These are phyloP conservation scores for Fusarium palustre DNA, from an alignment of 2,329 filamentous ascomycete species.

Conservation along the genomic window DNA sequence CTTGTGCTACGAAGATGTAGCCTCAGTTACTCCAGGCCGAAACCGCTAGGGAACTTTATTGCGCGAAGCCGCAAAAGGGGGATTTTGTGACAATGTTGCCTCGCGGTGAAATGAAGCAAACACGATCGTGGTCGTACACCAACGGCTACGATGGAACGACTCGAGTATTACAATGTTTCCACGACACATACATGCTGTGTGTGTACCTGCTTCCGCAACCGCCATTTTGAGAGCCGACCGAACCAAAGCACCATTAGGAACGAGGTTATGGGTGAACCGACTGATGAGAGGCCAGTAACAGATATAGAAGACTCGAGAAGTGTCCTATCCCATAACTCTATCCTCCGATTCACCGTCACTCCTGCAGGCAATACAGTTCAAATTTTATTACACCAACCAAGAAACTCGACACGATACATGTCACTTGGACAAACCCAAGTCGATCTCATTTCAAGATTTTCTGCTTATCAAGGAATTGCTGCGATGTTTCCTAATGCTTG, in stretches of 20 bases:
- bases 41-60: conserved; percentile 34
- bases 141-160: conserved; percentile 42
- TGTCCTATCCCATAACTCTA: not conserved
- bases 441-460: not conserved
- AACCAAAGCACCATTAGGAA: not conserved
- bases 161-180: conserved; percentile 37
- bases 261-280: not conserved
- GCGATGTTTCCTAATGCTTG: no score
- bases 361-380: not conserved
- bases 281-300: not conserved
- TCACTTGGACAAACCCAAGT: no score
- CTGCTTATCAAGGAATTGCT: not conserved
- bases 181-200: conserved; percentile 30
- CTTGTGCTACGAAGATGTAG: conserved; percentile 37
- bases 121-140: conserved; percentile 41
- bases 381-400: not conserved
- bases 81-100: conserved; percentile 25
- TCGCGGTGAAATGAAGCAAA: conserved; percentile 46
- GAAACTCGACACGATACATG: not conserved
- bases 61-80: conserved; percentile 27
- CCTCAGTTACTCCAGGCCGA: conserved; percentile 28
- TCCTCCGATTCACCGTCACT: not conserved
- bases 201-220: conserved; percentile 5
- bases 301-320: not conserved
- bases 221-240: not conserved